Percentiles rank a stretch among this genome's conserved stretches.
These are phyloP conservation scores for Senecio squalidus DNA, from an alignment of 140 eudicot genomes.

Conservation along the genomic window DNA sequence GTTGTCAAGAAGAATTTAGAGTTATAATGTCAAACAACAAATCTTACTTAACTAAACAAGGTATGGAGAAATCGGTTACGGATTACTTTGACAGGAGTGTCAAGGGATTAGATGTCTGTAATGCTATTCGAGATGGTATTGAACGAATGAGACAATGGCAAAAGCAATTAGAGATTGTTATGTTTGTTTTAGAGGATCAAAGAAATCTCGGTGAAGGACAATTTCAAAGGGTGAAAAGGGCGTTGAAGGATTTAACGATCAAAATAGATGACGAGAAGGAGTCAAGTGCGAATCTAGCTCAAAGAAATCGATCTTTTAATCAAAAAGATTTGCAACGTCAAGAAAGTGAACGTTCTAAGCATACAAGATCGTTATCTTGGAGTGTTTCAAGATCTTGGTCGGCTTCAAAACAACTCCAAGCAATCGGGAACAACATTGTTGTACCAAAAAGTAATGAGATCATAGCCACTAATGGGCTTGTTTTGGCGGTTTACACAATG, in stretches of 20 bases:
- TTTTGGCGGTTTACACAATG: constrained; percentile 61
- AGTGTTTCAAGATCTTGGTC: constrained; percentile 81
- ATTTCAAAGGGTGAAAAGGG: constrained; percentile 57
- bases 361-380: constrained; percentile 65
- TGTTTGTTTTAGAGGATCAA: constrained; percentile 51
- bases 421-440: constrained; percentile 47
- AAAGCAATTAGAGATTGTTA: constrained; percentile 67
- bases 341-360: constrained; percentile 21
- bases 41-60: constrained; percentile 22
- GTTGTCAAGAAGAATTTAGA: constrained; percentile 61
- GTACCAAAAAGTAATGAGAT: constrained; percentile 50
- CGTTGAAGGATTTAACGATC: constrained; percentile 48
- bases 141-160: constrained; percentile 76
- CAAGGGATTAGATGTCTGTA: constrained; percentile 73
- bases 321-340: constrained; percentile 25
- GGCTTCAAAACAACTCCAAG: constrained; percentile 75
- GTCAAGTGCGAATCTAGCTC: constrained; percentile 33
- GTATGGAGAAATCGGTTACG: constrained; percentile 45
- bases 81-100: constrained; percentile 72
- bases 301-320: constrained; percentile 67
- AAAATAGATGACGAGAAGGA: constrained; percentile 70
- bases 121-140: constrained; percentile 76
- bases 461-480: constrained; percentile 59
- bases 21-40: constrained; percentile 34
- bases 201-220: constrained; percentile 63